A percentile compares a stretch with the other conserved stretches of the same genome.
Conservation (phyloP, 768 basidiomycete species). For the Tricholoma flavovirens region DNA sequence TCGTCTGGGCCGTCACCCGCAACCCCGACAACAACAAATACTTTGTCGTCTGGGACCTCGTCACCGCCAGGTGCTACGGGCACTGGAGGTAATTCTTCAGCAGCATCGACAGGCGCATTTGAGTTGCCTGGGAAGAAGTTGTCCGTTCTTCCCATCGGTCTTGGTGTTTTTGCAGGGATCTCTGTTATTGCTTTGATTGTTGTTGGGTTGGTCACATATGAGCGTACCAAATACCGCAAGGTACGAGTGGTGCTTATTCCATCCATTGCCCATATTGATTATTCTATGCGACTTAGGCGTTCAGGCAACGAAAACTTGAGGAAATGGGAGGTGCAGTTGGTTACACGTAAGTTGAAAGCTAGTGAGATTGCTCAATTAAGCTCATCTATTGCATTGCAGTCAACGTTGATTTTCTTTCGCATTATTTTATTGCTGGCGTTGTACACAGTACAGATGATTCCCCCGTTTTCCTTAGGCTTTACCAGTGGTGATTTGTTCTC, state of each 20-base stretch:
- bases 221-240: constrained; percentile 83
- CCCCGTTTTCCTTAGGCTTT: not conserved
- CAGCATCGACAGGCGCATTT: constrained; percentile 39
- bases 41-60: not conserved
- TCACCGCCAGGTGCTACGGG: constrained; percentile 7
- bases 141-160: constrained; percentile 74
- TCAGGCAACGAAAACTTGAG: constrained; percentile 68
- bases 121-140: constrained; percentile 66
- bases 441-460: constrained; percentile 3
- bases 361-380: not conserved
- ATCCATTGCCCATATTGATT: not conserved
- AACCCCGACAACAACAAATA: constrained; percentile 5
- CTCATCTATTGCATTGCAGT: constrained; percentile 5
- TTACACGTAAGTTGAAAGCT: constrained; percentile 39
- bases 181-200: constrained; percentile 78
- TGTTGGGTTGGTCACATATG: constrained; percentile 80
- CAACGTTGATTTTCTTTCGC: constrained; percentile 14
- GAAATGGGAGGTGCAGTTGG: constrained; percentile 55
- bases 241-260: constrained; percentile 32
- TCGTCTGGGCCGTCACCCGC: not conserved
- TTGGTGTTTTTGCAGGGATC: constrained; percentile 81
- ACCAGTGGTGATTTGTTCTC: not conserved
- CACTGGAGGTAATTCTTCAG: constrained; percentile 10
- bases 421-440: constrained; percentile 9
- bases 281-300: constrained; percentile 40